A percentile compares a stretch with the other conserved stretches of the same genome.
These are phyloP conservation scores for Cyberlindnera mrakii DNA, from an alignment of 805 yeast species.

Conservation along the genomic window DNA sequence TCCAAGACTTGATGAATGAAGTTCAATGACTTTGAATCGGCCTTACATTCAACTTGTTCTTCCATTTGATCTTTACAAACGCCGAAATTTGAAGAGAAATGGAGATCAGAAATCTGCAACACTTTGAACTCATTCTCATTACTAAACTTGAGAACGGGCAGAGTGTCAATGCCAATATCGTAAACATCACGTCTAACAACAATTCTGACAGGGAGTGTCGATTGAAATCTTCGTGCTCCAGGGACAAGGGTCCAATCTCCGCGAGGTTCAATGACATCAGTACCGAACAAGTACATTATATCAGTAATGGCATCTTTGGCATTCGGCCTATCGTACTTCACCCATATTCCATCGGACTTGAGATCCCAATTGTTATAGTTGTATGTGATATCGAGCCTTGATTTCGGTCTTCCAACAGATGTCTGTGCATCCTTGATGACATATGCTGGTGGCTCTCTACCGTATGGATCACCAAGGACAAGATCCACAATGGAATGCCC, in stretches of 20 bases:
- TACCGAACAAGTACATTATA: slow-evolving; percentile 47
- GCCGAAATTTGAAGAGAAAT: slow-evolving; percentile 55
- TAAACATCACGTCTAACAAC: slow-evolving; percentile 3
- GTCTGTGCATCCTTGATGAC: slow-evolving; percentile 30
- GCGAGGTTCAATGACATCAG: slow-evolving; percentile 53
- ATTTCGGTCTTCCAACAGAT: slow-evolving; percentile 22
- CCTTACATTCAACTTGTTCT: slow-evolving; percentile 34
- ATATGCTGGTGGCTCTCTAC: slow-evolving; percentile 32
- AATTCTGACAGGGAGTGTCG: slow-evolving; percentile 4
- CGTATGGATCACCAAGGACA: slow-evolving; percentile 31
- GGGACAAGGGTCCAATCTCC: slow-evolving; percentile 42
- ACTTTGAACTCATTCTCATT: slow-evolving; percentile 45
- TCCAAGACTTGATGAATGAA: slow-evolving; percentile 49
- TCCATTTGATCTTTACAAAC: slow-evolving; percentile 37
- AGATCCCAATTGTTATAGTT: slow-evolving; percentile 35
- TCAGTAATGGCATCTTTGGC: slow-evolving; percentile 35
- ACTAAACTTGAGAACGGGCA: slow-evolving; percentile 18
- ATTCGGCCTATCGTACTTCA: slow-evolving; percentile 36
- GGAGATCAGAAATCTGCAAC: slow-evolving; percentile 62
- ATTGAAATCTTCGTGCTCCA: slow-evolving; percentile 8
- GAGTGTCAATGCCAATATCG: too few relatives aligned
- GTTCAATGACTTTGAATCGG: slow-evolving; percentile 45
- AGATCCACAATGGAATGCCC: slow-evolving; percentile 37
- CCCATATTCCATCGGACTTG: slow-evolving; percentile 50
- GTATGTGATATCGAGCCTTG: slow-evolving; percentile 17